Percentiles rank a stretch among this genome's conserved stretches.
These are phyloP conservation scores for Zizania latifolia DNA, from an alignment of 176 grass and related monocot genomes.

Conservation along the genomic window DNA sequence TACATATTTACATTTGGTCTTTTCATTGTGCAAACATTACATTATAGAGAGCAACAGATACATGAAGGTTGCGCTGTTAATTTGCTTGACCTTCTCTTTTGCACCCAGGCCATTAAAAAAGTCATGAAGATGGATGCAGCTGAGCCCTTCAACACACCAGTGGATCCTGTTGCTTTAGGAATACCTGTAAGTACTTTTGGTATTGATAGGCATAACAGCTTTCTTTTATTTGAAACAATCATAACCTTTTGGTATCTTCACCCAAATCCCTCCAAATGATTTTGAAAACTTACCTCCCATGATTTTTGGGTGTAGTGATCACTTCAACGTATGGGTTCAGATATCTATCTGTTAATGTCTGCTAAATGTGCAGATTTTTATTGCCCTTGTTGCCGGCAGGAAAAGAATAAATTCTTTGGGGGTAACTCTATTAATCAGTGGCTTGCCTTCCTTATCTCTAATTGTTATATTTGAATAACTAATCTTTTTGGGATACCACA, in stretches of 20 bases:
- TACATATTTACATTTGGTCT: background rate
- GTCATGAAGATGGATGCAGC: conserved; percentile 94
- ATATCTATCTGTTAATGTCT: background rate
- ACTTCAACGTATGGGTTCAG: background rate
- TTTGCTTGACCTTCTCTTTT: background rate
- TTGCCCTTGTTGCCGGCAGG: background rate
- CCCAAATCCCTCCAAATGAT: background rate
- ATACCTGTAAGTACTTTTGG: conserved; percentile 80
- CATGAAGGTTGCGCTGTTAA: background rate
- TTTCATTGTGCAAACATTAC: background rate
- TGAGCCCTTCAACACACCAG: conserved; percentile 81
- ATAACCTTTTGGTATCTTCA: background rate
- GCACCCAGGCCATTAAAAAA: conserved; percentile 78
- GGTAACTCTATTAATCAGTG: background rate
- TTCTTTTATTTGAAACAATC: conserved; percentile 11
- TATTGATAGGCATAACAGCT: background rate
- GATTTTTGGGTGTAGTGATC: background rate
- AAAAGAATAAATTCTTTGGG: background rate
- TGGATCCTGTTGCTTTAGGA: conserved; percentile 77
- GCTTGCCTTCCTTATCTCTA: background rate
- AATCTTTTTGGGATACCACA: background rate
- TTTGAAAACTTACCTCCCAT: background rate
- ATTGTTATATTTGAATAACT: background rate
- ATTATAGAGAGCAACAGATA: background rate
- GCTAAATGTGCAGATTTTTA: background rate